Evolutionary conservation across 2,329 filamentous ascomycete species (phyloP), one percentile per base, ranked within the genome.

Genomic region (Botryotinia globosa): DNA sequence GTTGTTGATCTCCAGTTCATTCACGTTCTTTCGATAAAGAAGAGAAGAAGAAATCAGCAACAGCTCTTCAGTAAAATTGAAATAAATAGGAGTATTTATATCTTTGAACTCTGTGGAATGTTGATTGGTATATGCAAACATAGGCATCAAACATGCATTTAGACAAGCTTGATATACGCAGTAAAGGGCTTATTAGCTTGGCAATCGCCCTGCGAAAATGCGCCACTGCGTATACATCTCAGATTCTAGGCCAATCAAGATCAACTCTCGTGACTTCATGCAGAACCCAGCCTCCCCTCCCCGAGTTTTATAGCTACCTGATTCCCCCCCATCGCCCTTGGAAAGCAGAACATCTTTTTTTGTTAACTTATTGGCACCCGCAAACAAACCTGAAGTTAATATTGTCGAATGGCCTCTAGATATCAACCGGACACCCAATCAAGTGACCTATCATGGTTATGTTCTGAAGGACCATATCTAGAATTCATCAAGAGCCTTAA

Each of bases 371-470:
- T 42, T 29, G 7, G 12, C 14, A 25, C 16, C 2, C n/a, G 7
- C 18, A 34, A 56, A 67, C 8, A 5, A 54, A 48, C 10, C 32
- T 7, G 42, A 65, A 32, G 18, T 56, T 42, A n/a, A 42, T 32
- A 8, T 56, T 56, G n/a, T 42, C 14, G 22, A 42, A 56, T 67
- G 65, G 29, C 34, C 14, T 56, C 48, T n/a, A 42, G 8, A 20
- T 42, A 67, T 67, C n/a, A 45, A 4, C n/a, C 39, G 25, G 29
- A 45, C n/a, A 9, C 51, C 9, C 66, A 45, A 45, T 34, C 51
- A 22, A 58, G n/a, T 45, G 59, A 71, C 25, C 14, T 64, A 51
- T 64, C 58, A 14, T 71, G 73, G 71, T 72, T 74, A 20, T 70
- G 71, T 37, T 39, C 65, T 25, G 51, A 74, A 22, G 73, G 66